Base-by-base conservation (phyloP, 202 grass and related monocot species). In the Elaeis oleifera region DNA sequence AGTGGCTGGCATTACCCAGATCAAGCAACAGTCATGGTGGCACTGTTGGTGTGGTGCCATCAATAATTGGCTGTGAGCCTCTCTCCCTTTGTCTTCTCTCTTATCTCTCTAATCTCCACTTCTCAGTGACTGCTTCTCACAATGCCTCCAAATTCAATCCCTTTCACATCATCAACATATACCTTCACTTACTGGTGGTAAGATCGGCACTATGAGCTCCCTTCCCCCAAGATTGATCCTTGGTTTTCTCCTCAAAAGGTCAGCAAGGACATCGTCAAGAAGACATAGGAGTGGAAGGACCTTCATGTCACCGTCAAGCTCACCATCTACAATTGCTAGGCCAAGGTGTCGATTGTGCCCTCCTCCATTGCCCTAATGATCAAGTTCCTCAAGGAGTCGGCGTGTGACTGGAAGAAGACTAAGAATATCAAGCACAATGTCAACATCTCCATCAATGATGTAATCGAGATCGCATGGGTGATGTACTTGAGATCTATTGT, bases 341-440 rank as follows among this genome's bases (percentile, higher is more conserved):
- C 64, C 24, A 68, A 68, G 64, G 64, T 68, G 51, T 15, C 26
- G 23, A 51, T 55, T 8, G 64, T 68, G 51, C 51, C 64, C 17
- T 55, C 64, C 9, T 50, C 64, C 11, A 23, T 48, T 14, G 64
- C 64, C 64, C 51, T 68, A 16, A 51, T 68, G 26, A 68, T 68
- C 64, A 68, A 68, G 64, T 51, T 51, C 25, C 64, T 68, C 27
- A 68, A 68, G 64, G 64, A 68, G 24, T 51, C 27, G 0, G 64
- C 39, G 64, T 51, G 51, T 25, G 64, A 68, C 18, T 18, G 64
- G 2, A 68, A 68, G 51, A 68, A 68, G 51, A 68, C 64, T 3
- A 68, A 68, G 51, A 68, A 68, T 51, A 68, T 68, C 64, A 68
- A 68, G 51, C 64, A 68, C 27, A 68, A 55, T 25, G 64, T 26